phyloP scores from a whole-genome alignment of 75 land plant species.

The Cupressus sempervirens region DNA sequence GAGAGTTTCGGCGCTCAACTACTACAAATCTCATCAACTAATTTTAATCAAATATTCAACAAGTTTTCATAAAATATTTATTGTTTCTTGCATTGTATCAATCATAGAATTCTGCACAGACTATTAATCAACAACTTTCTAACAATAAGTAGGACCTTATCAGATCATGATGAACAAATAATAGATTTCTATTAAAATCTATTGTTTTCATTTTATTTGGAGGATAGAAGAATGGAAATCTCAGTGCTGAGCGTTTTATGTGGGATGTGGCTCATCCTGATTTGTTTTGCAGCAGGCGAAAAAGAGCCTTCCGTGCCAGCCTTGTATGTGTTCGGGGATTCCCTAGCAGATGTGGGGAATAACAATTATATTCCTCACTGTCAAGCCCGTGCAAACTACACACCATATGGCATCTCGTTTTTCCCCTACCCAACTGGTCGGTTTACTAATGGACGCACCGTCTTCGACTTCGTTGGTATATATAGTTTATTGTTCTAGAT shows the following conservation, averaged over 20 bases:
- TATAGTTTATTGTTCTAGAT: not conserved
- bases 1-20: too few relatives aligned
- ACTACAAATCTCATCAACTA: too few relatives aligned
- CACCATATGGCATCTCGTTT: constrained; percentile 38
- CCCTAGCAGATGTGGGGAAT: constrained; percentile 39
- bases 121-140: too few relatives aligned
- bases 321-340: constrained; percentile 47
- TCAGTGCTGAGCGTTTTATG: not conserved
- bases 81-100: too few relatives aligned
- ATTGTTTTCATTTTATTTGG: too few relatives aligned
- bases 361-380: constrained; percentile 39
- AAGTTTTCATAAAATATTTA: too few relatives aligned
- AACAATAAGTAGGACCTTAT: too few relatives aligned
- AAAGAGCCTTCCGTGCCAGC: constrained; percentile 8
- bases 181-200: too few relatives aligned
- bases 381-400: constrained; percentile 35
- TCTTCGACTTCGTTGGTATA: constrained; percentile 37
- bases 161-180: too few relatives aligned
- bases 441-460: constrained; percentile 48
- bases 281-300: not conserved
- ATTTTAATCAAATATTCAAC: too few relatives aligned
- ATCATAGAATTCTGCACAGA: too few relatives aligned
- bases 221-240: not conserved
- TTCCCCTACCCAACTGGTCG: constrained; percentile 49
- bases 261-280: not conserved